Conservation (phyloP, 768 basidiomycete species). For the Tremella mesenterica region DNA sequence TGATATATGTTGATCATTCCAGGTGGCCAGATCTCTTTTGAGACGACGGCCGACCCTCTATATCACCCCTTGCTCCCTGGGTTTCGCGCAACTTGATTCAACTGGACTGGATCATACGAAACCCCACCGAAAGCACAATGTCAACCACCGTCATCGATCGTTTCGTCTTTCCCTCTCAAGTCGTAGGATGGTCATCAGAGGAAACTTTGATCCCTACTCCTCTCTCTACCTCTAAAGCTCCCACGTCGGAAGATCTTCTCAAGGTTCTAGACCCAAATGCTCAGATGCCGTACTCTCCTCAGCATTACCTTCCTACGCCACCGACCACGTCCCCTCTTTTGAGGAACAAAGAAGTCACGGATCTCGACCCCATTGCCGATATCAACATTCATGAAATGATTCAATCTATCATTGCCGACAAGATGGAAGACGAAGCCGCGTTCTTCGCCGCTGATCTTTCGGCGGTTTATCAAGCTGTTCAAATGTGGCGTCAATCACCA, state of each 20-base stretch:
- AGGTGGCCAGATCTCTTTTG: conserved; percentile 17
- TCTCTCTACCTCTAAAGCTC: neutral
- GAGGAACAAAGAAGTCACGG: conserved; percentile 13
- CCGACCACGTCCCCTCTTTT: conserved; percentile 14
- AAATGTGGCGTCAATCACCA: conserved; percentile 62
- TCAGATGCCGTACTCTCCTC: conserved; percentile 16
- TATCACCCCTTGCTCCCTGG: too few species aligned
- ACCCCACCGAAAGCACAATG: neutral
- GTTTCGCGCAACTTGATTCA: neutral
- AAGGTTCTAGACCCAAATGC: conserved; percentile 27
- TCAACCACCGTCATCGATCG: neutral
- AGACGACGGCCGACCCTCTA: conserved; percentile 13
- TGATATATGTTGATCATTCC: neutral
- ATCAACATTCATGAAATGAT: conserved; percentile 26
- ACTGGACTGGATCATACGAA: neutral
- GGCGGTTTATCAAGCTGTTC: conserved; percentile 73
- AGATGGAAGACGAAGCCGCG: conserved; percentile 71
- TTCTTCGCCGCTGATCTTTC: conserved; percentile 94
- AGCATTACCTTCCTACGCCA: conserved; percentile 21
- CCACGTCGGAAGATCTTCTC: conserved; percentile 21
- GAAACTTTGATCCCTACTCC: neutral
- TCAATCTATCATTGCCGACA: conserved; percentile 20
- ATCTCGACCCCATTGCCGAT: conserved; percentile 26
- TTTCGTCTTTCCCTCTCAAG: neutral
- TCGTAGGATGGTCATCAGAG: neutral